These are phyloP conservation scores for Candolleomyces aberdarensis DNA, from an alignment of 768 basidiomycete genomes.

Conservation along the genomic window DNA sequence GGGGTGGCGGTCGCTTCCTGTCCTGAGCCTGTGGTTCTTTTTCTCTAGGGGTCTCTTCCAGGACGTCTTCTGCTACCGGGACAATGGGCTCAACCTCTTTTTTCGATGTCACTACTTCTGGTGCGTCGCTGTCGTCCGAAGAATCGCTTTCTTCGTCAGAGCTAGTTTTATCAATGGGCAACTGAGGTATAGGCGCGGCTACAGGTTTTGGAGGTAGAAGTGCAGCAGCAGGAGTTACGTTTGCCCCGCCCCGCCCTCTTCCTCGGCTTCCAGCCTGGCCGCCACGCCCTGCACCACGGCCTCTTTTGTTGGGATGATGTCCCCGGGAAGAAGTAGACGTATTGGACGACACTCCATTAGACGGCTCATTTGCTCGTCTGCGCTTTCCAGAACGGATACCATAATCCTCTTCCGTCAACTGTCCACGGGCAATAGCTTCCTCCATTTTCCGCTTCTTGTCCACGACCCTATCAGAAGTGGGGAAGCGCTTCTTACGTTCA, in stretches of 20 bases:
- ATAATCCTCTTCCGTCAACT: constrained; percentile 52
- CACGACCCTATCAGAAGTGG: constrained; percentile 61
- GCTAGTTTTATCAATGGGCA: constrained; percentile 3
- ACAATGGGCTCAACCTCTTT: constrained; percentile 1
- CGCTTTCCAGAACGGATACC: constrained; percentile 42
- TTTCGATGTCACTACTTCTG: constrained; percentile 62
- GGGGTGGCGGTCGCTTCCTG: constrained; percentile 16
- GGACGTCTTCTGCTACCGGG: background rate
- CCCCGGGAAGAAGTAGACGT: background rate
- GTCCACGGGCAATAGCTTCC: constrained; percentile 79
- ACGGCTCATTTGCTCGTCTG: constrained; percentile 25
- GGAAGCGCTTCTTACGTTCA: constrained; percentile 86
- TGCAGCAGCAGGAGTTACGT: background rate
- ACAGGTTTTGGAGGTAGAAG: background rate
- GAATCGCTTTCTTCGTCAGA: constrained; percentile 22
- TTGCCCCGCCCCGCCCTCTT: background rate
- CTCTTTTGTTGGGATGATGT: constrained; percentile 1
- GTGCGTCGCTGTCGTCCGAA: constrained; percentile 37
- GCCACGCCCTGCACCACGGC: constrained; percentile 3
- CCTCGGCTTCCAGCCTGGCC: background rate
- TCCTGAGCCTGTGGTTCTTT: constrained; percentile 17
- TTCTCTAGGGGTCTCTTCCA: background rate
- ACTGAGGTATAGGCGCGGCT: background rate
- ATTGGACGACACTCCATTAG: background rate
- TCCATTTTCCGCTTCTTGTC: constrained; percentile 81